Evolutionary conservation across 352 stramenopile genomes (phyloP).

Genomic region (Globisporangium paroecandrum): DNA sequence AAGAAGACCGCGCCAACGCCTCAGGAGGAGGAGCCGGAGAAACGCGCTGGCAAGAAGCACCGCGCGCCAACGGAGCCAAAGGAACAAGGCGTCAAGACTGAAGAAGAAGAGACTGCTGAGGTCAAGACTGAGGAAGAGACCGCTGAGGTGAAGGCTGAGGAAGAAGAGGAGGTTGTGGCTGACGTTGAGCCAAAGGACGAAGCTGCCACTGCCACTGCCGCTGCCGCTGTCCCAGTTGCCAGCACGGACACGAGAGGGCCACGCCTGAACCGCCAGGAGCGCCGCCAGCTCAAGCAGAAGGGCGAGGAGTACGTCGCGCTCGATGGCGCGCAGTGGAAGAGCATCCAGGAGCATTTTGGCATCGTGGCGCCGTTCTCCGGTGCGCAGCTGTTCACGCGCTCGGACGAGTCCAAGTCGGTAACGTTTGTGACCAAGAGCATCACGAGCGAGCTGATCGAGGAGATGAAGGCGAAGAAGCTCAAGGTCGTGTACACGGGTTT

Average conservation of each 20-base stretch:
- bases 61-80: slow-evolving; percentile 25
- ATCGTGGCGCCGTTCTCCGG: slow-evolving; percentile 64
- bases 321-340: slow-evolving; percentile 44
- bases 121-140: background rate
- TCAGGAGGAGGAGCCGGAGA: slow-evolving; percentile 19
- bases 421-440: slow-evolving; percentile 86
- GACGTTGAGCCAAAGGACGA: slow-evolving; percentile 17
- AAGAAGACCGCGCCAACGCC: slow-evolving; percentile 85
- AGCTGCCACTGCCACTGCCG: background rate
- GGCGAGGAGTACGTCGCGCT: slow-evolving; percentile 81
- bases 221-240: background rate
- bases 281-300: slow-evolving; percentile 40
- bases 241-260: slow-evolving; percentile 4
- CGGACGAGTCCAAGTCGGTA: slow-evolving; percentile 81
- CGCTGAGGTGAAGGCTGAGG: background rate
- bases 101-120: slow-evolving; percentile 20
- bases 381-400: slow-evolving; percentile 84
- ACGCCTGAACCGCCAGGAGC: slow-evolving; percentile 36
- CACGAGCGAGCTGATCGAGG: slow-evolving; percentile 68
- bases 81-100: background rate
- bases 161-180: slow-evolving; percentile 6
- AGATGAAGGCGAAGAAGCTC: slow-evolving; percentile 85
- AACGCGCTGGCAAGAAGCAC: slow-evolving; percentile 19
- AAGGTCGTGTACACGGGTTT: slow-evolving; percentile 90
- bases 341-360: slow-evolving; percentile 77